phyloP scores from a whole-genome alignment of 805 yeast species.

The Kodamaea restingae region DNA sequence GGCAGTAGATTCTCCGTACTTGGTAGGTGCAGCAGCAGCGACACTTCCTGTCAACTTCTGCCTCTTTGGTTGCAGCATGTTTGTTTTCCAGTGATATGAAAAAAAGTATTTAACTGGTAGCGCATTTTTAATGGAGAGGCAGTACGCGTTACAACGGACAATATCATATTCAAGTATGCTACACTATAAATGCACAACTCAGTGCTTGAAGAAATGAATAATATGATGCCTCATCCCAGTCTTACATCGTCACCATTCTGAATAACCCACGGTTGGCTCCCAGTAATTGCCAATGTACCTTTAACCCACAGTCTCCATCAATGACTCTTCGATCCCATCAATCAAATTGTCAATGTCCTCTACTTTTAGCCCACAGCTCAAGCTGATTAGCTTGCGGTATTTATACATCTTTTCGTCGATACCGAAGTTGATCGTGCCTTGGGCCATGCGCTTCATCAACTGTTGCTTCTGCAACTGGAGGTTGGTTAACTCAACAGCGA shows the following conservation, averaged over 20 bases:
- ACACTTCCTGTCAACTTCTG: conserved; percentile 8
- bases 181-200: conserved; percentile 4
- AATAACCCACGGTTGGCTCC: no score
- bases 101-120: conserved; percentile 1
- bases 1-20: conserved; percentile 17
- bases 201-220: conserved; percentile 6
- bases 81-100: neutral
- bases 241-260: no score
- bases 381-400: conserved; percentile 71
- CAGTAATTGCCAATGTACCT: no score
- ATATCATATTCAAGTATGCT: conserved; percentile 1
- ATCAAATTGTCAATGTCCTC: conserved; percentile 79
- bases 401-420: conserved; percentile 60
- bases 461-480: conserved; percentile 50
- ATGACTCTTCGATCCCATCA: conserved; percentile 55
- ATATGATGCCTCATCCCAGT: neutral
- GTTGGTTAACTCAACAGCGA: conserved; percentile 35
- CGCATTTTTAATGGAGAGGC: no score
- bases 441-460: conserved; percentile 46
- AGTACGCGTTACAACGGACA: neutral
- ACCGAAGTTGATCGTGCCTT: conserved; percentile 38
- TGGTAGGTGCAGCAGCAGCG: conserved; percentile 11
- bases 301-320: conserved; percentile 12
- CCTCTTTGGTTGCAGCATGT: conserved; percentile 9
- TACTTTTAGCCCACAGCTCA: conserved; percentile 70